Evolutionary conservation across 2,329 filamentous ascomycete species (phyloP), one percentile per base, ranked within the genome.

Genomic region (Pleurostoma richardsiae): DNA sequence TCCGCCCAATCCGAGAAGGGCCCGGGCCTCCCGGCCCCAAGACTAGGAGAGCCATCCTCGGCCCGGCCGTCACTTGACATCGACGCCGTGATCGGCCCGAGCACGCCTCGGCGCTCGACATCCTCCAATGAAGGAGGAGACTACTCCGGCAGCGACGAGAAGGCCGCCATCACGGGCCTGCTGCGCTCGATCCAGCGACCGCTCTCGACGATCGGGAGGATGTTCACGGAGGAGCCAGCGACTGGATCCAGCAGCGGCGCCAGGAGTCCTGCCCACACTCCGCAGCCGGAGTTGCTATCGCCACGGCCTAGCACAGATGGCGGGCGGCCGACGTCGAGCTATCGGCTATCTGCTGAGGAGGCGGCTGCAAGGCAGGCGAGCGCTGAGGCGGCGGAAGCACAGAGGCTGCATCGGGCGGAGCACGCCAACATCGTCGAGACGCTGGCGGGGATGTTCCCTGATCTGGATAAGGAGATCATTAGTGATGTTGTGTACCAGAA

Each of bases 401-500:
- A 90, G 54, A 77, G 87, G 11, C 82, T 97, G 50, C 84, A 94
- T 55, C 77, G 83, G 33, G 85, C 86, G 46, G 94, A 99, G 72
- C 91, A 97, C 66, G 76, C 82, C 45, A 92, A 90, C 57, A 84
- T 99, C 6, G 92, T 97, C 3, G 94, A 97, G 68, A 97, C 94
- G 33, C 71, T 99, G 48, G 85, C 89, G 42, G 87, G 90, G 57
- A 99, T 99, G 94, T 99, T 99, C 64, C 94, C 94, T 1, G 90
- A 95, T 61, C 73, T 99, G 43, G 94, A 99, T 65, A 82, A 83
- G 59, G 95, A 99, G 42, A 80, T 99, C 36, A 97, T 99, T 61
- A 91, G 91, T 59, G 94, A 99, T 69, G 94, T 99, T 39, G 94
- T 99, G 29, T 84, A 92, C 64, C 83, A 95, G 71, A 96, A 99